Evolutionary conservation across 495 filamentous ascomycete genomes (phyloP).

Genomic region (Podospora anserina): DNA sequence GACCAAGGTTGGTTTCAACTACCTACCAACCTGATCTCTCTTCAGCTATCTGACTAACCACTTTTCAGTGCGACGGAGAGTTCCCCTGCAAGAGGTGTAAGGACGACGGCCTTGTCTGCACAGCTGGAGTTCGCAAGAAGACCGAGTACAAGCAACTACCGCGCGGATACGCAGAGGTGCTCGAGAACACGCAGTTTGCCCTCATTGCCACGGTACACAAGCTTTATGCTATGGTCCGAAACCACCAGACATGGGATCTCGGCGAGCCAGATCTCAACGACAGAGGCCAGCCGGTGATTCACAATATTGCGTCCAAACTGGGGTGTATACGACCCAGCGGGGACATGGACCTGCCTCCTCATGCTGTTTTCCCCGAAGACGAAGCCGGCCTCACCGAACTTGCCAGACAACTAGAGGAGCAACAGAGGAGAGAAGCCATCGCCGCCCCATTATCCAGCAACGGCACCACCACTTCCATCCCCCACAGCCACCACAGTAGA

Average conservation of each 20-base stretch:
- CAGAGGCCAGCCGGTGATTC: constrained; percentile 53
- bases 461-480: background rate
- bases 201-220: constrained; percentile 57
- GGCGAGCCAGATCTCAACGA: constrained; percentile 57
- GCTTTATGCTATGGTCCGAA: constrained; percentile 56
- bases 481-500: constrained; percentile 21
- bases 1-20: constrained; percentile 52
- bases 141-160: constrained; percentile 58
- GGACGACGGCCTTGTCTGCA: constrained; percentile 57
- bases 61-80: constrained; percentile 56
- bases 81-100: constrained; percentile 67
- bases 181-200: constrained; percentile 57
- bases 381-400: constrained; percentile 51
- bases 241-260: constrained; percentile 51
- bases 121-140: constrained; percentile 56
- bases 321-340: constrained; percentile 55
- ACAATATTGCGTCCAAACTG: constrained; percentile 56
- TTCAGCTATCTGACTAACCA: background rate
- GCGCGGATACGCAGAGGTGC: constrained; percentile 55
- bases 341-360: constrained; percentile 53
- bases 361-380: constrained; percentile 53
- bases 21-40: background rate
- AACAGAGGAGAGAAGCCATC: constrained; percentile 31
- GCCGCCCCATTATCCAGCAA: constrained; percentile 23
- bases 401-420: constrained; percentile 45